Base-by-base conservation (phyloP, 129 eudicot species). In the Chrysanthemum seticuspe region DNA sequence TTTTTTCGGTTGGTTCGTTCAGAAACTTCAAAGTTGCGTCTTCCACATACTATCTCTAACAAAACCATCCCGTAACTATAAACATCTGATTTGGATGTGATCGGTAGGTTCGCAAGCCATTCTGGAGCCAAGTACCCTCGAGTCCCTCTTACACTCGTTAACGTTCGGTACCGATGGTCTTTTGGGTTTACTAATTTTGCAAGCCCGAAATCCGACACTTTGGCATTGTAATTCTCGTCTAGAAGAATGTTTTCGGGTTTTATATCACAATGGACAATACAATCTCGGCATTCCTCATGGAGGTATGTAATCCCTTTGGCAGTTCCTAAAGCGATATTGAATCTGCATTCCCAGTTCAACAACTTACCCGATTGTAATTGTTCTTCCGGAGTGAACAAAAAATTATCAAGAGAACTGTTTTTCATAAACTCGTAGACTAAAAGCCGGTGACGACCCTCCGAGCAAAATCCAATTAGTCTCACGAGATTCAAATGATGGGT, bases 41-140 rank as follows among this genome's bases (percentile, higher is more conserved):
- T 90, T n/a, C 98, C 98, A 18, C 97, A 90, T 72, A 93, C 96
- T 23, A 87, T 90, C 81, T 93, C 98, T 70, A 93, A 81, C 78
- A 93, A 78, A 10, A 93, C 98, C 98, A 93, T 90, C 25, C 98
- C 98, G 59, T 55, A 89, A 60, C 98, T 86, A 40, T 85, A 93
- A 1, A 93, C 82, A 73, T 93, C 98, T 0, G 97, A 85, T 59
- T 89, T 93, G 0, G 95, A 82, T 3, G 96, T 93, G 48, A 93
- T 83, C 1, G 97, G 98, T 4, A 89, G 97, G 71, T 89, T 93
- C 2, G 98, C 95, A 10, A 92, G 87, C 98, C 98, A 92, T 59
- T 92, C 98, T 0, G 98, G 98, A 9, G 98, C 96, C 74, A 92
- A 60, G 79, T 92, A 92, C 50, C 98, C 98, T 76, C 96, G 85